Conservation (phyloP, 2,329 filamentous ascomycete species). For the Aspergillus alliaceus region DNA sequence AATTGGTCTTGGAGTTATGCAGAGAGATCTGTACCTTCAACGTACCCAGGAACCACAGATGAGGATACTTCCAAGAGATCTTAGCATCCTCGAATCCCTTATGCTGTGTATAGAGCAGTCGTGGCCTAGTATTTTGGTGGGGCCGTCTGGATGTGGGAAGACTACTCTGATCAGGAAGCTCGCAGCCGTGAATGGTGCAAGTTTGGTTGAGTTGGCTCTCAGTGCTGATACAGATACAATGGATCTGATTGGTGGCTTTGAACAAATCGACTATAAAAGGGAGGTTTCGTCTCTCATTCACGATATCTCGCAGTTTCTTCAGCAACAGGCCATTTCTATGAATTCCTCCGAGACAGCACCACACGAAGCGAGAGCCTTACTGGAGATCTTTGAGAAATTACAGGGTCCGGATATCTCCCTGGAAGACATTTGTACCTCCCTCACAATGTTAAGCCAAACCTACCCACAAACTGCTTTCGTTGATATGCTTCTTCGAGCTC, state of each 20-base stretch:
- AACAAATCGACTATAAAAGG: conserved; percentile 82
- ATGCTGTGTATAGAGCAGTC: conserved; percentile 83
- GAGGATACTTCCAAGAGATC: conserved; percentile 40
- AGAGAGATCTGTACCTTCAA: conserved; percentile 53
- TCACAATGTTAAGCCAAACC: conserved; percentile 40
- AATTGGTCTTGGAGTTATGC: conserved; percentile 73
- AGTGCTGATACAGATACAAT: conserved; percentile 96
- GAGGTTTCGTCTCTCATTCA: conserved; percentile 64
- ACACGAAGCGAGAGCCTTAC: conserved; percentile 22
- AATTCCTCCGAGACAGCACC: conserved; percentile 25
- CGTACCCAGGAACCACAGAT: conserved; percentile 33
- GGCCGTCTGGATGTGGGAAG: conserved; percentile 83
- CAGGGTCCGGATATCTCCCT: conserved; percentile 29
- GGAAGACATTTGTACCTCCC: conserved; percentile 30
- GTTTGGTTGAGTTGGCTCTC: conserved; percentile 79
- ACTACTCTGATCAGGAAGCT: conserved; percentile 76
- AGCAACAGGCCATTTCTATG: conserved; percentile 38
- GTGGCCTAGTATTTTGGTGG: conserved; percentile 86
- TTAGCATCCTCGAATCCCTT: conserved; percentile 78
- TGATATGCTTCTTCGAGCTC: conserved; percentile 49
- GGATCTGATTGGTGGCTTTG: conserved; percentile 95
- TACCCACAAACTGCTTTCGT: conserved; percentile 50
- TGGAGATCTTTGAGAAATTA: conserved; percentile 35
- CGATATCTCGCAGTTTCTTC: conserved; percentile 55
- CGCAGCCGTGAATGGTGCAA: conserved; percentile 74